Percentiles rank a stretch among this genome's conserved stretches.
Conservation (phyloP, 768 basidiomycete species). For the Piloderma croceum region DNA sequence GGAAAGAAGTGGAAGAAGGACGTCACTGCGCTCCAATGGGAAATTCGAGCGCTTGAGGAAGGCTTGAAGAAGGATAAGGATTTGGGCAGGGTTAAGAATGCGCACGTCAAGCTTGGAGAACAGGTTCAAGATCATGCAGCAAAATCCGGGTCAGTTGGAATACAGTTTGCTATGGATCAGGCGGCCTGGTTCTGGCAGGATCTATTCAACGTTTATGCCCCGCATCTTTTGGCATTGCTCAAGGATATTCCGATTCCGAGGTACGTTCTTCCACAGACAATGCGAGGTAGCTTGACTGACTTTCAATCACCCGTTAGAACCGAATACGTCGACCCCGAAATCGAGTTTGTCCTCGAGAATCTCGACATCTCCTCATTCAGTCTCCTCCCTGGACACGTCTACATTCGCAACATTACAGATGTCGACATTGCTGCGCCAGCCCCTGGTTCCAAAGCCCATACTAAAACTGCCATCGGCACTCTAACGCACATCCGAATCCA, state of each 20-base stretch:
- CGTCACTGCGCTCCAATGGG: constrained; percentile 39
- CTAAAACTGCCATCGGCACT: constrained; percentile 51
- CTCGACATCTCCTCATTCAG: constrained; percentile 63
- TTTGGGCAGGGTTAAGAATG: constrained; percentile 38
- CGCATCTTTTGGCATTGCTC: constrained; percentile 45
- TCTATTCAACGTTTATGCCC: constrained; percentile 73
- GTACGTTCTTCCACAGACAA: constrained; percentile 27
- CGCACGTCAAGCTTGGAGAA: constrained; percentile 41
- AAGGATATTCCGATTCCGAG: constrained; percentile 67
- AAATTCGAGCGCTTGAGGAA: constrained; percentile 39
- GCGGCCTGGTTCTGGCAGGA: constrained; percentile 79
- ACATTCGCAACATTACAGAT: constrained; percentile 67
- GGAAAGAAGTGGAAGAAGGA: constrained; percentile 48
- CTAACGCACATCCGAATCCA: constrained; percentile 62
- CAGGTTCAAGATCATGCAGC: constrained; percentile 44
- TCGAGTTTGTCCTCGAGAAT: constrained; percentile 73
- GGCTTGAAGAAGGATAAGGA: constrained; percentile 48
- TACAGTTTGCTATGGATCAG: constrained; percentile 53
- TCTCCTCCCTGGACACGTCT: constrained; percentile 64
- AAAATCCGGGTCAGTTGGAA: constrained; percentile 33
- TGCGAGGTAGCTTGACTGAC: neutral
- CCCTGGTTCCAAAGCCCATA: constrained; percentile 23
- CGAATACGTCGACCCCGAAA: constrained; percentile 62
- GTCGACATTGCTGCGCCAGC: constrained; percentile 45
- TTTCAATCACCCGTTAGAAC: constrained; percentile 37